phyloP scores from a whole-genome alignment of 805 yeast species.

The Pichia nakasei region DNA sequence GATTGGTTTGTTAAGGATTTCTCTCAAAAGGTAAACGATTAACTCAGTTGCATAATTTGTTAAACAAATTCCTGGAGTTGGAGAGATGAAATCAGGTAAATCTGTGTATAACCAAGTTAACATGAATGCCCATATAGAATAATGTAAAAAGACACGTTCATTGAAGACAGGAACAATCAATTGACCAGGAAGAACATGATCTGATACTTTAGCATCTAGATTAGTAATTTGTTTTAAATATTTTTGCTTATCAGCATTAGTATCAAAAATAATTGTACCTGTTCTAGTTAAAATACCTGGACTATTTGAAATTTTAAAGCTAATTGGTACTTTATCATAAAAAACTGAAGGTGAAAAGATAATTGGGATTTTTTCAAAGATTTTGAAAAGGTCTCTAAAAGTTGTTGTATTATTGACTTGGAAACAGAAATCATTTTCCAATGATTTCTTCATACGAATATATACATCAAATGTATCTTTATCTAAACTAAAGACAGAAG shows the following conservation, averaged over 20 bases:
- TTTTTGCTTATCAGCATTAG: conserved; percentile 42
- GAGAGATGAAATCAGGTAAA: conserved; percentile 79
- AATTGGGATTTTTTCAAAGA: conserved; percentile 62
- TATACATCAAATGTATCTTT: conserved; percentile 35
- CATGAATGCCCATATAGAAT: conserved; percentile 32
- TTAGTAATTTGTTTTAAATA: conserved; percentile 38
- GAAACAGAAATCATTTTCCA: conserved; percentile 86
- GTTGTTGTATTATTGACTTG: conserved; percentile 52
- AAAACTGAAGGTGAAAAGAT: conserved; percentile 75
- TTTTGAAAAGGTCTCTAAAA: conserved; percentile 48
- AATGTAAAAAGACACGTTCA: conserved; percentile 34
- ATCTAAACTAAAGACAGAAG: neutral
- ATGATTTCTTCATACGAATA: conserved; percentile 76
- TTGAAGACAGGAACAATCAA: conserved; percentile 70
- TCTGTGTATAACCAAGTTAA: conserved; percentile 84
- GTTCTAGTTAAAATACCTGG: conserved; percentile 82
- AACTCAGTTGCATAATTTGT: conserved; percentile 46
- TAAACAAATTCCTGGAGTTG: conserved; percentile 85
- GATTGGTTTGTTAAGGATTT: conserved; percentile 30
- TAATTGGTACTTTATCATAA: conserved; percentile 53
- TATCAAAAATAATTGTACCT: conserved; percentile 68
- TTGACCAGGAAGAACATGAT: conserved; percentile 84
- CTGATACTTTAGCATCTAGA: conserved; percentile 41
- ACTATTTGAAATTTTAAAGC: conserved; percentile 49
- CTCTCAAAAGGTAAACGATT: conserved; percentile 20